Conservation (phyloP, 164 flowering plant species). For the Nymphaea colorata region DNA sequence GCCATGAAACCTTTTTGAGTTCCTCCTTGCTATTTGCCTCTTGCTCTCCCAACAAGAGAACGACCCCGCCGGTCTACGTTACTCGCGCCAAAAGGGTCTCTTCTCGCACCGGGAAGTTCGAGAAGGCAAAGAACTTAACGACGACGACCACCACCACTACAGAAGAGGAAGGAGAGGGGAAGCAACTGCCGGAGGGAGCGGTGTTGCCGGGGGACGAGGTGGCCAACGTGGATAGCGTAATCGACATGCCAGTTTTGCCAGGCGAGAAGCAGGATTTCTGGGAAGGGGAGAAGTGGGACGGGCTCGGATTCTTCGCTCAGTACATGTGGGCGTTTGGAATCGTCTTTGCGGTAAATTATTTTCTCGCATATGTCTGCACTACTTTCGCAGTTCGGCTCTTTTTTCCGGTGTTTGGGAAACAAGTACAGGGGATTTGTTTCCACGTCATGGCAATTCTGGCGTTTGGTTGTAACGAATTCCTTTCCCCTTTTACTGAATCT, state of each 20-base stretch:
- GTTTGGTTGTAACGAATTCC: background rate
- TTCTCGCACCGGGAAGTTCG: slow-evolving; percentile 47
- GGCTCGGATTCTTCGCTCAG: slow-evolving; percentile 69
- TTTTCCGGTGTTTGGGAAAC: background rate
- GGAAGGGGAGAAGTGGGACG: slow-evolving; percentile 88
- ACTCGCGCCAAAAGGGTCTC: slow-evolving; percentile 20
- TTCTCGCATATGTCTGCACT: too few relatives aligned
- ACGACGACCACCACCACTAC: slow-evolving; percentile 28
- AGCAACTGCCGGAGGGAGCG: slow-evolving; percentile 7
- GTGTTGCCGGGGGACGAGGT: slow-evolving; percentile 1
- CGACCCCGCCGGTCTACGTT: slow-evolving; percentile 1
- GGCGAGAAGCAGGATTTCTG: slow-evolving; percentile 59
- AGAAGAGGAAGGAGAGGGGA: slow-evolving; percentile 13
- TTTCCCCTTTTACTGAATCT: too few relatives aligned
- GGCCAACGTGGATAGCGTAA: slow-evolving; percentile 32
- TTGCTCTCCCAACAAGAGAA: background rate
- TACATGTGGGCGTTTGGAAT: slow-evolving; percentile 92
- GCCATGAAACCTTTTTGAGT: background rate
- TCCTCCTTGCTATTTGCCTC: background rate
- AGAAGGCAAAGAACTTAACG: slow-evolving; percentile 30
- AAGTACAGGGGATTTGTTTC: background rate
- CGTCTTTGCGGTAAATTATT: slow-evolving; percentile 50
- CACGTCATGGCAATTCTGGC: background rate
- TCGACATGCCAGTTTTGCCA: slow-evolving; percentile 53
- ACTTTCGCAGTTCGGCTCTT: background rate